Percentiles rank a stretch among this genome's conserved stretches.
Evolutionary conservation across 2,329 filamentous ascomycete genomes (phyloP).

Genomic region (Clarireedia paspali): DNA sequence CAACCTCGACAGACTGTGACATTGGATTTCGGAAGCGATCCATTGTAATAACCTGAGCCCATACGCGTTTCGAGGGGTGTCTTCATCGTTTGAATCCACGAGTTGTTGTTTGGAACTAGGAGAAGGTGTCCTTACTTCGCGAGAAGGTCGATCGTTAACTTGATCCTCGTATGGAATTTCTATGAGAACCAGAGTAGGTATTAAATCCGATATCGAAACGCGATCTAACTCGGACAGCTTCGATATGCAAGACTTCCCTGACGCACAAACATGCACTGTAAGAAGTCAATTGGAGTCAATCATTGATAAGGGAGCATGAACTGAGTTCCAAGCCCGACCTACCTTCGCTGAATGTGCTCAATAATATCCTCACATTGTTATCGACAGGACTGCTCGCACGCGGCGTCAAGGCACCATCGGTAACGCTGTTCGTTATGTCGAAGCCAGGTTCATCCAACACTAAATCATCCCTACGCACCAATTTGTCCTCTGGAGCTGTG

Average conservation of each 20-base stretch:
- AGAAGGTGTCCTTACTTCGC: constrained; percentile 27
- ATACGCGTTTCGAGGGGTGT: constrained; percentile 36
- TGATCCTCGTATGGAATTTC: constrained; percentile 40
- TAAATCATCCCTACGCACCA: constrained; percentile 29
- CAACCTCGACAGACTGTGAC: constrained; percentile 39
- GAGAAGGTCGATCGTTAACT: constrained; percentile 26
- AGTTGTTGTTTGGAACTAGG: constrained; percentile 29
- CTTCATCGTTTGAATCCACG: constrained; percentile 33
- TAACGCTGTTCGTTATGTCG: constrained; percentile 12
- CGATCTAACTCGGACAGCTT: constrained; percentile 45
- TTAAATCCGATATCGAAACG: constrained; percentile 36
- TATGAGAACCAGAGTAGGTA: constrained; percentile 48
- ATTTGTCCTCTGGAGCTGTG: constrained; percentile 30
- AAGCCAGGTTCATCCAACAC: constrained; percentile 22
- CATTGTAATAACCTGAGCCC: constrained; percentile 40
- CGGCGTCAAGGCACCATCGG: constrained; percentile 12
- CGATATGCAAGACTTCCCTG: constrained; percentile 42
- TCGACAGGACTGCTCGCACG: constrained; percentile 31
- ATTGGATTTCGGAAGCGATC: constrained; percentile 41
- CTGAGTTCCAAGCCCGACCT: constrained; percentile 4
- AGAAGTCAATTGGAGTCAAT: constrained; percentile 14
- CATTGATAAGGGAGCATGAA: constrained; percentile 4
- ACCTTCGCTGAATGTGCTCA: constrained; percentile 45
- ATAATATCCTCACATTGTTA: constrained; percentile 39
- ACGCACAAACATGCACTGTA: constrained; percentile 45